Evolutionary conservation across 495 filamentous ascomycete genomes (phyloP), one percentile per base, ranked within the genome.

Genomic region (Tuber indicum): DNA sequence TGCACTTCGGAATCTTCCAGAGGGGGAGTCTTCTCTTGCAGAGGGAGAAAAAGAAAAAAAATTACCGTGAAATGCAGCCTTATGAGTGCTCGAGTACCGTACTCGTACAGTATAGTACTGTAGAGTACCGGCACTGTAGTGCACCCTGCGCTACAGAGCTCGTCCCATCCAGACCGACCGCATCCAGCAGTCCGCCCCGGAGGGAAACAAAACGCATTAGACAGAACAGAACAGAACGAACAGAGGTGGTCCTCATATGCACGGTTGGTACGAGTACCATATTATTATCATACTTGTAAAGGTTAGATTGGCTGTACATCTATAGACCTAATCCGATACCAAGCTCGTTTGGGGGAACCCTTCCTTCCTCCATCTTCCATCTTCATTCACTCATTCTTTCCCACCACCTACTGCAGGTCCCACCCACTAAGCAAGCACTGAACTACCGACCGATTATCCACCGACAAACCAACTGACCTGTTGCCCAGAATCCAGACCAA

Each of bases 241-340:
- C 21, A 52, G 4, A 62, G 14, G 32, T 7, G 58, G 26, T 66
- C 16, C 52, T 62, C 52, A 12, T 23, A 58, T 62, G n/a, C 16
- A 36, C 14, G 17, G 14, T 6, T 4, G 17, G 14, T 6, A 36
- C 26, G 3, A 36, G 7, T 0, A 4, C 8, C 7, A 43, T 43
- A 43, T 7, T 10, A 43, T 43, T 66, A 8, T 19, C 58, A 66
- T 66, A 66, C 58, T 66, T 66, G 58, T 66, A 66, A 66, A 66
- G 58, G 32, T 66, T 66, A 66, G 58, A 66, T 66, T 66, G 16
- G 58, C 58, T 66, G 26, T 66, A 66, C 58, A 66, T 66, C 58
- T 66, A 66, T 66, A 66, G 32, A 66, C 58, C 26, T 66, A 66
- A 66, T 66, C 58, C 58, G 58, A 66, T 66, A 66, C 32, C 26